Evolutionary conservation across 306 rosid genomes (phyloP).

Genomic region (Parietaria judaica): DNA sequence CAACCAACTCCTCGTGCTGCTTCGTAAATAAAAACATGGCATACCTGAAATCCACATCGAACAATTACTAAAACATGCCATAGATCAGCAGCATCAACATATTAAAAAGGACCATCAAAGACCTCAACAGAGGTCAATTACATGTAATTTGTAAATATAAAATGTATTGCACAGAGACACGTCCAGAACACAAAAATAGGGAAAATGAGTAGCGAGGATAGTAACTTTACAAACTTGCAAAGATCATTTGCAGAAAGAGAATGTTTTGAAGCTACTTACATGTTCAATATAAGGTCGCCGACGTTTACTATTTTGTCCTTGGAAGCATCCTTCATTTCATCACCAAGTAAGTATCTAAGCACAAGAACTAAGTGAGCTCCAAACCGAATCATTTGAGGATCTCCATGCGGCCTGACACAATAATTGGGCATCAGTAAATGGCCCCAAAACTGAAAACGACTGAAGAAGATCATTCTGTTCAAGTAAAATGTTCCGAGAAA

Average conservation of each 20-base stretch:
- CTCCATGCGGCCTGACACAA: conserved; percentile 72
- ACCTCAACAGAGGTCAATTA: background rate
- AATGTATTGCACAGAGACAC: background rate
- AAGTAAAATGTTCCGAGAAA: too few relatives aligned
- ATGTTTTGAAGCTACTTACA: conserved; percentile 54
- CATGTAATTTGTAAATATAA: background rate
- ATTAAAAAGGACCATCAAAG: background rate
- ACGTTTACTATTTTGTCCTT: conserved; percentile 69
- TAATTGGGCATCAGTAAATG: conserved; percentile 17
- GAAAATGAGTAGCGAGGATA: conserved; percentile 6
- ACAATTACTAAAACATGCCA: conserved; percentile 3
- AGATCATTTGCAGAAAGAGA: conserved; percentile 7
- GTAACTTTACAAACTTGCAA: conserved; percentile 2
- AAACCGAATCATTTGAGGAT: conserved; percentile 95
- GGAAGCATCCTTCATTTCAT: conserved; percentile 66
- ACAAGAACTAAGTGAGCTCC: conserved; percentile 97
- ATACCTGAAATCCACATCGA: conserved; percentile 50
- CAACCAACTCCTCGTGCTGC: conserved; percentile 95
- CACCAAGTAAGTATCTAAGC: conserved; percentile 72
- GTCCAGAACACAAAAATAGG: background rate
- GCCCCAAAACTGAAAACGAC: conserved; percentile 10
- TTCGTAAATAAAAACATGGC: conserved; percentile 90
- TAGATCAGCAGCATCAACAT: background rate
- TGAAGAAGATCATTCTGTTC: background rate
- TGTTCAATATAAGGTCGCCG: conserved; percentile 90